Evolutionary conservation across 371 early-diverging fungal genomes (phyloP).

Genomic region (Mortierella sp.): DNA sequence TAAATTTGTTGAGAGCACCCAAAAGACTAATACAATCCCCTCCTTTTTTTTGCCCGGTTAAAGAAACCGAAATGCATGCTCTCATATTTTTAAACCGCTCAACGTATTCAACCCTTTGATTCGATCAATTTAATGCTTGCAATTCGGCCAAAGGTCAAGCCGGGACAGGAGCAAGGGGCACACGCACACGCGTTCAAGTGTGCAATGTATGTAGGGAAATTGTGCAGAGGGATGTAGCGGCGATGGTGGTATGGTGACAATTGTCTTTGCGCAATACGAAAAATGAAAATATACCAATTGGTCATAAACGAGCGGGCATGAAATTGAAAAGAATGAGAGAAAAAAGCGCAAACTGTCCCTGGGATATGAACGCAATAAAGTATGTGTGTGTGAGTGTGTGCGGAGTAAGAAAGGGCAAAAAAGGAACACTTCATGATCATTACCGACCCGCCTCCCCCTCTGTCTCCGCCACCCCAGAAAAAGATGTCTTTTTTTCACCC

Average conservation of each 20-base stretch:
- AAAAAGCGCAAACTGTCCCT: background rate
- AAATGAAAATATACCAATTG: background rate
- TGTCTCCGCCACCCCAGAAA: too few species aligned
- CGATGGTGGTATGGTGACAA: background rate
- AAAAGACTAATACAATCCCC: background rate
- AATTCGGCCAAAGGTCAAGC: background rate
- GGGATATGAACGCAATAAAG: background rate
- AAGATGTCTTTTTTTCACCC: too few species aligned
- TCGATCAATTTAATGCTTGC: background rate
- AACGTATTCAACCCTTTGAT: background rate
- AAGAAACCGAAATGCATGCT: background rate
- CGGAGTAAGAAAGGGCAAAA: background rate
- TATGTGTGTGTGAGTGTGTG: background rate
- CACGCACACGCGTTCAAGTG: too few species aligned
- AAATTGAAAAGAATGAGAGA: background rate
- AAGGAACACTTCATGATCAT: background rate
- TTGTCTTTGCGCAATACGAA: background rate
- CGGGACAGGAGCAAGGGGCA: background rate
- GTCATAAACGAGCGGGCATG: background rate
- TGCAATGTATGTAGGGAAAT: background rate
- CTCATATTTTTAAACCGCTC: background rate
- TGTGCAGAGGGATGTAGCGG: background rate
- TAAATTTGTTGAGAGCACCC: conserved; percentile 1
- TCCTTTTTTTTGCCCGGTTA: background rate
- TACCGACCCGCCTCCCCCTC: background rate